Percentiles rank a stretch among this genome's conserved stretches.
These are phyloP conservation scores for Coniosporium apollinis DNA, from an alignment of 495 filamentous ascomycete genomes.

Conservation along the genomic window DNA sequence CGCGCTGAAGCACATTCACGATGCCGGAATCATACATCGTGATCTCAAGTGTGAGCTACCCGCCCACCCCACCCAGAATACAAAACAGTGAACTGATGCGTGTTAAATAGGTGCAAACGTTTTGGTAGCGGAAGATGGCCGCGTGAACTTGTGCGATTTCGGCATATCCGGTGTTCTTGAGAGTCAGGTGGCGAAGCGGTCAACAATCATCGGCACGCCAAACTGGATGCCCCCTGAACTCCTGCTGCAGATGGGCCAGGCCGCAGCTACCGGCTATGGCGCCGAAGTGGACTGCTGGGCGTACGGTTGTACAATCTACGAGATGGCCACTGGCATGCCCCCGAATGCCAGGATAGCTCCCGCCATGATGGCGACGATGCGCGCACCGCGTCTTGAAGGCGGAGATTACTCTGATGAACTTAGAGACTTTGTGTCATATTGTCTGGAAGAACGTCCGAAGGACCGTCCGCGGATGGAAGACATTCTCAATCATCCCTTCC, in stretches of 20 bases:
- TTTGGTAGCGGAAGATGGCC: conserved; percentile 72
- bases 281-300: conserved; percentile 87
- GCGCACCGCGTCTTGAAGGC: conserved; percentile 49
- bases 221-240: conserved; percentile 97
- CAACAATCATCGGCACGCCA: conserved; percentile 85
- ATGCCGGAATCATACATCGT: conserved; percentile 84
- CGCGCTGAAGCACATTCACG: conserved; percentile 73
- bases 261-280: conserved; percentile 34
- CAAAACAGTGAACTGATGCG: too few species aligned
- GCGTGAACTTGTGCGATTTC: conserved; percentile 86
- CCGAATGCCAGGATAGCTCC: conserved; percentile 35
- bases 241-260: conserved; percentile 12
- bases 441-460: conserved; percentile 56
- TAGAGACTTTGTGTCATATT: conserved; percentile 61
- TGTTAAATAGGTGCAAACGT: conserved; percentile 56
- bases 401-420: conserved; percentile 61
- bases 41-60: conserved; percentile 66
- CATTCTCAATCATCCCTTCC: conserved; percentile 46
- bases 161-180: conserved; percentile 83
- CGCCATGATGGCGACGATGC: conserved; percentile 4
- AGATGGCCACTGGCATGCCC: conserved; percentile 79
- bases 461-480: conserved; percentile 55
- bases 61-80: not conserved
- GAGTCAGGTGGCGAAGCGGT: conserved; percentile 66
- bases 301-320: conserved; percentile 76